These are phyloP conservation scores for Globisporangium spiculum DNA, from an alignment of 352 stramenopile genomes.

Conservation along the genomic window DNA sequence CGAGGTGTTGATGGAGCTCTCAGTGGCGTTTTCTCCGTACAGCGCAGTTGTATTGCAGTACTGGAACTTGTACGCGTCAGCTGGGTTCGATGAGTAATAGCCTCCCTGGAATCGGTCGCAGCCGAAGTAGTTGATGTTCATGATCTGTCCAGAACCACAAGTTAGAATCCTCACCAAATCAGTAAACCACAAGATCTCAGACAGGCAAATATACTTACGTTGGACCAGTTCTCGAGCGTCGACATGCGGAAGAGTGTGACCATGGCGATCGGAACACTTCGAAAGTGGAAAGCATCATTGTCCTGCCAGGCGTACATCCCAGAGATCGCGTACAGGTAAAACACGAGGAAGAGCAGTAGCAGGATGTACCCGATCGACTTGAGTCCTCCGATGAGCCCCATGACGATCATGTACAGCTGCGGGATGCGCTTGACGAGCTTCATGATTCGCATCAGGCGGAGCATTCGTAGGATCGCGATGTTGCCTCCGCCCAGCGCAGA, in stretches of 20 bases:
- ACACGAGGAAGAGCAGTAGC: conserved; percentile 82
- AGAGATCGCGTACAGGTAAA: conserved; percentile 90
- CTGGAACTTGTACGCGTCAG: conserved; percentile 34
- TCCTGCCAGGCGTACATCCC: conserved; percentile 88
- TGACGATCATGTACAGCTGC: conserved; percentile 90
- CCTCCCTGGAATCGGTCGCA: conserved; percentile 64
- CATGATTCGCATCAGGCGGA: conserved; percentile 87
- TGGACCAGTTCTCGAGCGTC: conserved; percentile 79
- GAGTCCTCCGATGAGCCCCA: conserved; percentile 85
- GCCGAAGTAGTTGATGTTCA: conserved; percentile 83
- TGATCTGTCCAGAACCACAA: conserved; percentile 37
- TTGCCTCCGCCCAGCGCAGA: conserved; percentile 63
- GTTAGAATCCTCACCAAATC: neutral
- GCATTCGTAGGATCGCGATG: conserved; percentile 81
- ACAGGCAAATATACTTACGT: conserved; percentile 32
- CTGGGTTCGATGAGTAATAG: conserved; percentile 55
- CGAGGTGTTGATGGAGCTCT: conserved; percentile 27
- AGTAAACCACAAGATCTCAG: neutral
- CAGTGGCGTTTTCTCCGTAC: conserved; percentile 50
- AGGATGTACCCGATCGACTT: conserved; percentile 91
- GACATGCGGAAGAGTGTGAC: conserved; percentile 83
- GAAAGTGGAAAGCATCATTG: conserved; percentile 87
- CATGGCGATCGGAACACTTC: conserved; percentile 74
- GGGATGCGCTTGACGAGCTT: conserved; percentile 89
- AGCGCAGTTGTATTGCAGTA: conserved; percentile 64